Evolutionary conservation across 257 asterid genomes (phyloP).

Genomic region (Primulina huaijiensis): DNA sequence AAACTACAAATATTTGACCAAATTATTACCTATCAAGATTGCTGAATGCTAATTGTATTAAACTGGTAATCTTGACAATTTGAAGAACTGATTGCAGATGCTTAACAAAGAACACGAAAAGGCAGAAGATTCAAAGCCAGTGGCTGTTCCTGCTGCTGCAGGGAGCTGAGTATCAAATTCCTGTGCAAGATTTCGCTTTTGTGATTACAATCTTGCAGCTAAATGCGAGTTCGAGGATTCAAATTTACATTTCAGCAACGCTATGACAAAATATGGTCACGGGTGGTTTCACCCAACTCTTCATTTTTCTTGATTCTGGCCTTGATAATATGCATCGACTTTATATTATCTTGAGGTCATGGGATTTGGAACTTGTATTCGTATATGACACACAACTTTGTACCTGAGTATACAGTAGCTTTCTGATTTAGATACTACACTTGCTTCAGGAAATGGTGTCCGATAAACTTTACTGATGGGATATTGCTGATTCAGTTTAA

Average conservation of each 20-base stretch:
- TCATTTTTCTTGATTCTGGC: background rate
- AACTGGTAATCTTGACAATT: background rate
- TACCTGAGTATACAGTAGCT: background rate
- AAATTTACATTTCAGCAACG: background rate
- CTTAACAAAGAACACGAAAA: slow-evolving; percentile 95
- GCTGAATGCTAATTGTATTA: background rate
- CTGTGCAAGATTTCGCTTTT: background rate
- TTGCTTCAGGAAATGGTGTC: background rate
- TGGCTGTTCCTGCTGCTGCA: slow-evolving; percentile 59
- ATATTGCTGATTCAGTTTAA: background rate
- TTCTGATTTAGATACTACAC: background rate
- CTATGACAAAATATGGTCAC: background rate
- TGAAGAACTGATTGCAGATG: slow-evolving; percentile 47
- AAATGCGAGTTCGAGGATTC: background rate
- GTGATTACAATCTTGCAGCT: background rate
- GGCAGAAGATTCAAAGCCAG: slow-evolving; percentile 82
- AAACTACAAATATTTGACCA: background rate
- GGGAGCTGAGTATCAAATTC: slow-evolving; percentile 43
- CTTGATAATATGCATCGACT: background rate
- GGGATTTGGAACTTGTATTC: background rate
- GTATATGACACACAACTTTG: background rate
- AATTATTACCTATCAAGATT: too few relatives aligned
- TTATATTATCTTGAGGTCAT: background rate
- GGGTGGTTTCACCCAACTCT: background rate
- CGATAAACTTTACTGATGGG: background rate